Evolutionary conservation across 2,329 filamentous ascomycete species (phyloP).

Genomic region (Plenodomus lindquistii): DNA sequence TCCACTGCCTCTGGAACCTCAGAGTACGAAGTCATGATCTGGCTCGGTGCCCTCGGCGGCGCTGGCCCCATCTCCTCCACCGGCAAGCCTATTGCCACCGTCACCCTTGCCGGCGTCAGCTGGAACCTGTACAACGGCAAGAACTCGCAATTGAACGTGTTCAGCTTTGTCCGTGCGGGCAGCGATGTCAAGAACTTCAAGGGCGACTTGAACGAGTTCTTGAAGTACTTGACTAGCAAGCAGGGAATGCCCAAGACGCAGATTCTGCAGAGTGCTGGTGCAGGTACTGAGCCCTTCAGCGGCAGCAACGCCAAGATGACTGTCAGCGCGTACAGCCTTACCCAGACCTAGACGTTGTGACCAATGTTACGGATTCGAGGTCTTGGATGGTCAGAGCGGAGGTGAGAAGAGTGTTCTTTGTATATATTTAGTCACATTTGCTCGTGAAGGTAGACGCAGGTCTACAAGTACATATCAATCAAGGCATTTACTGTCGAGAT

Average conservation of each 20-base stretch:
- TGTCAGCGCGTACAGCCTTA: conserved; percentile 45
- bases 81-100: conserved; percentile 57
- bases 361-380: too few species aligned
- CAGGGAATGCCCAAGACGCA: conserved; percentile 55
- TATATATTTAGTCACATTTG: too few species aligned
- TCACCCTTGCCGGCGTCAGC: conserved; percentile 56
- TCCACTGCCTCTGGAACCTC: conserved; percentile 50
- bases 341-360: conserved; percentile 17
- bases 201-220: conserved; percentile 62
- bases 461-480: too few species aligned
- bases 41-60: conserved; percentile 62
- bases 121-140: conserved; percentile 65
- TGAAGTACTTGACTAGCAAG: conserved; percentile 57
- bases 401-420: too few species aligned
- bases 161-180: conserved; percentile 58
- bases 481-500: too few species aligned
- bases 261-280: conserved; percentile 58
- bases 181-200: conserved; percentile 57
- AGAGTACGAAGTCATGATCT: conserved; percentile 70
- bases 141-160: conserved; percentile 65
- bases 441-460: background rate
- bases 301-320: conserved; percentile 54
- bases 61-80: conserved; percentile 63
- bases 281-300: conserved; percentile 62
- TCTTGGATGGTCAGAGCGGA: too few species aligned